These are phyloP conservation scores for Gaeumannomyces sp. DNA, from an alignment of 2,329 filamentous ascomycete genomes.

Conservation along the genomic window DNA sequence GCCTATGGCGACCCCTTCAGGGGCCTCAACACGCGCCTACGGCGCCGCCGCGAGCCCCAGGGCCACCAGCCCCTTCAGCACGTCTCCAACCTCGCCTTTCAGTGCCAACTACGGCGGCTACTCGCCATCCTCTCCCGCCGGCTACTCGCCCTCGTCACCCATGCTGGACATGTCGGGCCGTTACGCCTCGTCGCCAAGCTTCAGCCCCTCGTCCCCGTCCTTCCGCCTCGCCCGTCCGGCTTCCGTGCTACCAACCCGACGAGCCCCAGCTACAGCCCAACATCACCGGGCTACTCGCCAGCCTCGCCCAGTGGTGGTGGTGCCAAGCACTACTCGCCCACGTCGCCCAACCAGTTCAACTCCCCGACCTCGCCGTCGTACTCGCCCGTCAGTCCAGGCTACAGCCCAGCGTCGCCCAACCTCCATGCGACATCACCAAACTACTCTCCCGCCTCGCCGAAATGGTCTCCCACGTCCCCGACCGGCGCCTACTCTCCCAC, in stretches of 20 bases:
- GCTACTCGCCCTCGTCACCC: constrained; percentile 73
- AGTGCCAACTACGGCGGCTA: constrained; percentile 54
- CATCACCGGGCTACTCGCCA: constrained; percentile 59
- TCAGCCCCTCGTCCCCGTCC: constrained; percentile 57
- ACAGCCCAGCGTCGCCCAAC: constrained; percentile 62
- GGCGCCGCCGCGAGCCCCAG: constrained; percentile 56
- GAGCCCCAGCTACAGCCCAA: constrained; percentile 58
- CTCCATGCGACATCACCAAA: constrained; percentile 50
- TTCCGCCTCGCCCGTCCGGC: constrained; percentile 57
- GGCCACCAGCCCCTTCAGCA: constrained; percentile 66
- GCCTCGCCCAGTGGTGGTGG: constrained; percentile 46
- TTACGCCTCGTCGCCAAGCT: constrained; percentile 51
- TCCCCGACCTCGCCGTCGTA: constrained; percentile 71
- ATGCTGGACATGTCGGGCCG: constrained; percentile 48
- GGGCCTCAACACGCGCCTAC: constrained; percentile 58
- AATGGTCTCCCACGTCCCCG: constrained; percentile 71
- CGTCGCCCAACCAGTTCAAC: constrained; percentile 67
- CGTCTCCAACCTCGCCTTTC: constrained; percentile 62
- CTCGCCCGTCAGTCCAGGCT: constrained; percentile 64
- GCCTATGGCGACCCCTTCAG: constrained; percentile 48
- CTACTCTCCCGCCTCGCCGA: constrained; percentile 65
- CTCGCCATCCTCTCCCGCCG: constrained; percentile 70
- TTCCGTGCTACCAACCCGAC: constrained; percentile 48
- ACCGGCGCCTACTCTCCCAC: constrained; percentile 54
- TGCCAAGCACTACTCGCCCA: constrained; percentile 57